Evolutionary conservation across 1,284 basidiomycete genomes (phyloP).

Genomic region (Stygiomarasmius scandens): DNA sequence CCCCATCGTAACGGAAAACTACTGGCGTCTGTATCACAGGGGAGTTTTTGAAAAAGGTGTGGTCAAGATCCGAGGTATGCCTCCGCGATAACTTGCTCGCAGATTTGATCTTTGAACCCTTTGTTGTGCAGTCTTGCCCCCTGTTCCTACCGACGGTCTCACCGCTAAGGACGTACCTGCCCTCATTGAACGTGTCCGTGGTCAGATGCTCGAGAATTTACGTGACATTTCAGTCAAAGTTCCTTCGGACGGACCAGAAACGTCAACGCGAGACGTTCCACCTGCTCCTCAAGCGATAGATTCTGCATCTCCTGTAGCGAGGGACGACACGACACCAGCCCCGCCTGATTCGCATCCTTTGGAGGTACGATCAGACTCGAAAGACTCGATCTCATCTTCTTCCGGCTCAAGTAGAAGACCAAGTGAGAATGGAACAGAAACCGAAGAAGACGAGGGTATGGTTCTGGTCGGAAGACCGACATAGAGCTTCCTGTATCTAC

Average conservation of each 20-base stretch:
- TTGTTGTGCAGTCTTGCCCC: conserved; percentile 67
- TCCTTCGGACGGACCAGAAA: conserved; percentile 23
- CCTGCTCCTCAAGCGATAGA: not conserved
- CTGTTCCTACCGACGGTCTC: conserved; percentile 72
- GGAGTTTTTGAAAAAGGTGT: conserved; percentile 79
- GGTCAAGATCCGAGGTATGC: conserved; percentile 82
- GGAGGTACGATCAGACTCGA: conserved; percentile 7
- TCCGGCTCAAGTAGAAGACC: not conserved
- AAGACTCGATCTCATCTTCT: conserved; percentile 30
- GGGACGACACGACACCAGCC: not conserved
- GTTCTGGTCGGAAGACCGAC: conserved; percentile 67
- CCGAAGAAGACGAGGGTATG: conserved; percentile 81
- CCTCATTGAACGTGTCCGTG: conserved; percentile 65
- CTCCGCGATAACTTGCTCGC: not conserved
- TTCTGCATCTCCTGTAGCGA: not conserved
- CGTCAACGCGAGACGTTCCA: not conserved
- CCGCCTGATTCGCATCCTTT: not conserved
- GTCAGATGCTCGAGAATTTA: conserved; percentile 73
- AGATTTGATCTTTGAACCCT: conserved; percentile 1
- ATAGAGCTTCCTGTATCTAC: conserved; percentile 2
- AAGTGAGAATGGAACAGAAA: conserved; percentile 67
- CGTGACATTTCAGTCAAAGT: conserved; percentile 64
- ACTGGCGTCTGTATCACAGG: conserved; percentile 82
- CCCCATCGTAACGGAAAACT: conserved; percentile 94
- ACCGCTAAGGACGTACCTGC: conserved; percentile 66